Percentiles rank a stretch among this genome's conserved stretches.
Evolutionary conservation across 2,329 filamentous ascomycete genomes (phyloP).

Genomic region (Colletotrichum eleusines): DNA sequence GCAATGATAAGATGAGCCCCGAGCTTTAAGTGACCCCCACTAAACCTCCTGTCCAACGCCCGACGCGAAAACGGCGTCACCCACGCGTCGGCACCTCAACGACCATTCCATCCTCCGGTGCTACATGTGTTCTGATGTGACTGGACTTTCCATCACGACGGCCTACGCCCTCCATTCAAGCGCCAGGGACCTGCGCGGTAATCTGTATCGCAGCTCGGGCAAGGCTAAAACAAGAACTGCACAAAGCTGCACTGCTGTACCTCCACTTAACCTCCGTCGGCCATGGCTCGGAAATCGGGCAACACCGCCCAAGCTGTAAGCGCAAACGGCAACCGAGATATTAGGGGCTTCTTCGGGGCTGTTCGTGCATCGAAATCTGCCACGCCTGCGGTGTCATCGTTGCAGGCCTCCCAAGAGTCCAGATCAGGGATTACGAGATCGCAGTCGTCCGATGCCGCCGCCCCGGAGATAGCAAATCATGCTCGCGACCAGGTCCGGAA

Average conservation of each 20-base stretch:
- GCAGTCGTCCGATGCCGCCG: constrained; percentile 1
- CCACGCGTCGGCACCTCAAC: constrained; percentile 32
- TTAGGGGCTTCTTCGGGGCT: constrained; percentile 31
- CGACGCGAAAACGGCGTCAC: constrained; percentile 35
- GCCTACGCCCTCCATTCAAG: neutral
- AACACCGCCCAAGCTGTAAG: constrained; percentile 20
- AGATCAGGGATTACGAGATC: neutral
- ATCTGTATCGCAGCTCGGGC: neutral
- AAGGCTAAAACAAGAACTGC: neutral
- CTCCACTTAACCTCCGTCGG: neutral
- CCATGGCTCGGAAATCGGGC: constrained; percentile 33
- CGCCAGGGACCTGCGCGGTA: neutral
- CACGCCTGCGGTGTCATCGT: constrained; percentile 6
- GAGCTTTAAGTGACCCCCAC: constrained; percentile 32
- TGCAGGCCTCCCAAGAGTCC: neutral
- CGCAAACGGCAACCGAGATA: constrained; percentile 30
- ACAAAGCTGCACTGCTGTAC: neutral
- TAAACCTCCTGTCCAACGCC: constrained; percentile 17
- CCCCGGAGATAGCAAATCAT: neutral
- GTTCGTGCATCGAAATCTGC: constrained; percentile 7
- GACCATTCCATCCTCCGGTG: constrained; percentile 18
- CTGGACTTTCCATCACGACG: neutral
- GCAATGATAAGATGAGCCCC: constrained; percentile 19
- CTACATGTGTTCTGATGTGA: constrained; percentile 25
- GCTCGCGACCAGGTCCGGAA: neutral